These are phyloP conservation scores for Rhynchosporium graminicola DNA, from an alignment of 2,329 filamentous ascomycete species.

Conservation along the genomic window DNA sequence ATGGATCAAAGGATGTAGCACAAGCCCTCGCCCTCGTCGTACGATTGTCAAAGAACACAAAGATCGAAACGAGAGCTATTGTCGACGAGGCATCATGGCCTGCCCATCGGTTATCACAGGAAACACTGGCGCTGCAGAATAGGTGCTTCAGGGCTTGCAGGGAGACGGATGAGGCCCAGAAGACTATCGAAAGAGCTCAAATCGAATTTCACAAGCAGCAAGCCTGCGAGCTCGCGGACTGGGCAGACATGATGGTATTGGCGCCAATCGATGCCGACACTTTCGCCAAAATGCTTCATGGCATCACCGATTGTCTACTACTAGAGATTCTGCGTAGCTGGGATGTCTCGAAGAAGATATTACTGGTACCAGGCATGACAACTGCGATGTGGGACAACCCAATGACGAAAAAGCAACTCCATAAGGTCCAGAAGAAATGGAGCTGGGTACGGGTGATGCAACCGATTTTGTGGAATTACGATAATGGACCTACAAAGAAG, in stretches of 20 bases:
- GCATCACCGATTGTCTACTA: slow-evolving; percentile 77
- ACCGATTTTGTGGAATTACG: slow-evolving; percentile 81
- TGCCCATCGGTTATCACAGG: slow-evolving; percentile 58
- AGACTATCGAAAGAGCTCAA: slow-evolving; percentile 35
- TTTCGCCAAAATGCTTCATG: slow-evolving; percentile 83
- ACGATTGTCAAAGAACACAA: slow-evolving; percentile 64
- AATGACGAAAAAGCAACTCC: slow-evolving; percentile 82
- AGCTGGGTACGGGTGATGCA: slow-evolving; percentile 81
- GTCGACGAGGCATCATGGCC: slow-evolving; percentile 61
- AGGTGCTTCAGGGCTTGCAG: slow-evolving; percentile 42
- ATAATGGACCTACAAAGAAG: slow-evolving; percentile 52
- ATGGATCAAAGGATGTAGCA: slow-evolving; percentile 64
- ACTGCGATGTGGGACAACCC: slow-evolving; percentile 88
- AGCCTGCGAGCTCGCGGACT: slow-evolving; percentile 72
- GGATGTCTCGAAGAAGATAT: slow-evolving; percentile 81
- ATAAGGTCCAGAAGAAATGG: slow-evolving; percentile 81
- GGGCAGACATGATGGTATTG: slow-evolving; percentile 84
- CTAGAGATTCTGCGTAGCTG: slow-evolving; percentile 81
- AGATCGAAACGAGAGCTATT: slow-evolving; percentile 62
- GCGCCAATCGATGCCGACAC: slow-evolving; percentile 83
- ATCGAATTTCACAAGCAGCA: slow-evolving; percentile 55
- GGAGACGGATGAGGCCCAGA: slow-evolving; percentile 32
- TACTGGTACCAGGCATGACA: slow-evolving; percentile 88
- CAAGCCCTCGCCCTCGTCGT: slow-evolving; percentile 67
- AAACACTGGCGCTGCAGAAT: slow-evolving; percentile 61